Evolutionary conservation across 2,329 filamentous ascomycete species (phyloP).

Genomic region (Nothophaeocryptopus gaeumannii): DNA sequence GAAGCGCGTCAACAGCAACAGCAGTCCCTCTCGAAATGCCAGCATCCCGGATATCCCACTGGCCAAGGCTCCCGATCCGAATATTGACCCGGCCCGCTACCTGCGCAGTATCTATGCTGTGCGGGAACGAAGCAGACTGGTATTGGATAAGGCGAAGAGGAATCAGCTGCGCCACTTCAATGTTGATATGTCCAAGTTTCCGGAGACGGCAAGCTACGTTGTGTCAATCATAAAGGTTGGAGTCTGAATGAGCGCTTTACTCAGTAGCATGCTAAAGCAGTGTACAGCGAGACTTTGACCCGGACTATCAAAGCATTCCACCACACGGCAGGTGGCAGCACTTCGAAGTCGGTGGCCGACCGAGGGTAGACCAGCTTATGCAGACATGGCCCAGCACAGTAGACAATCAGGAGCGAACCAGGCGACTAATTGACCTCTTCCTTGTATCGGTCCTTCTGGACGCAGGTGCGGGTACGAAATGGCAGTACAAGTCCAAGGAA

Average conservation of each 20-base stretch:
- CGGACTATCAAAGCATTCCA: conserved; percentile 70
- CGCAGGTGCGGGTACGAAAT: conserved; percentile 83
- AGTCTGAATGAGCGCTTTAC: neutral
- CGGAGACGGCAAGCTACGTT: conserved; percentile 79
- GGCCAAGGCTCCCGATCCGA: conserved; percentile 80
- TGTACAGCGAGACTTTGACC: conserved; percentile 64
- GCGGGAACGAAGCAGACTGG: conserved; percentile 70
- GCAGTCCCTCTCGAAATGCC: conserved; percentile 42
- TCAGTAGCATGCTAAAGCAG: neutral
- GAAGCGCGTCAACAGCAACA: conserved; percentile 33
- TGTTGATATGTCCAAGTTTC: conserved; percentile 81
- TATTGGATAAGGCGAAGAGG: conserved; percentile 72
- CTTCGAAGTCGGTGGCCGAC: conserved; percentile 75
- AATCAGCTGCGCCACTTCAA: conserved; percentile 83
- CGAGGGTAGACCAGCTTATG: conserved; percentile 69
- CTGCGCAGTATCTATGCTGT: conserved; percentile 86
- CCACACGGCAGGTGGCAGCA: conserved; percentile 85
- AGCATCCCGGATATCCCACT: conserved; percentile 65
- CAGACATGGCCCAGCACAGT: conserved; percentile 66
- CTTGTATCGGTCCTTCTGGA: conserved; percentile 78
- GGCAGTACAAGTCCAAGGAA: conserved; percentile 90
- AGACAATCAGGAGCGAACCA: conserved; percentile 70
- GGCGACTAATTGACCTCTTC: conserved; percentile 74
- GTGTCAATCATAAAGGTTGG: conserved; percentile 89
- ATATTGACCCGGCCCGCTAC: conserved; percentile 84